Percentiles rank a stretch among this genome's conserved stretches.
These are phyloP conservation scores for Arthonia radiata DNA, from an alignment of 495 filamentous ascomycete species.

Conservation along the genomic window DNA sequence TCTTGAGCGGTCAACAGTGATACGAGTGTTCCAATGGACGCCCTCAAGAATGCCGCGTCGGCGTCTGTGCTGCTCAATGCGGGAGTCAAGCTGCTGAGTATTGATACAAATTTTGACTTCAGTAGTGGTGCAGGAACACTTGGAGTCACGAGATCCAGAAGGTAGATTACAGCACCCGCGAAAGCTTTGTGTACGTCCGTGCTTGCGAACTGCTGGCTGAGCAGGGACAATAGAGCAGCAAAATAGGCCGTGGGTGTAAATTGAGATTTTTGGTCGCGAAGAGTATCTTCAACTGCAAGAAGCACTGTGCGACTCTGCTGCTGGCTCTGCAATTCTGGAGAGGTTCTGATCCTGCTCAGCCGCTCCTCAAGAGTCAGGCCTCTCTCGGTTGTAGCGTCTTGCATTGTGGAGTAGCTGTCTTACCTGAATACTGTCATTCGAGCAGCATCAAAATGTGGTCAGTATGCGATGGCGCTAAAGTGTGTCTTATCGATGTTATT, in stretches of 20 bases:
- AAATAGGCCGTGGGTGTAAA: slow-evolving; percentile 79
- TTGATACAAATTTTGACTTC: slow-evolving; percentile 78
- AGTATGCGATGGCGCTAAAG: too few species aligned
- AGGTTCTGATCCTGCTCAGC: slow-evolving; percentile 74
- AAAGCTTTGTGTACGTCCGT: slow-evolving; percentile 54
- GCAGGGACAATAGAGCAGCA: slow-evolving; percentile 75
- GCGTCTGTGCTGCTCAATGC: slow-evolving; percentile 55
- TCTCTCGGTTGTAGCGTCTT: too few species aligned
- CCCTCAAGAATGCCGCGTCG: slow-evolving; percentile 63
- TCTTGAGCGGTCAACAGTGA: slow-evolving; percentile 73
- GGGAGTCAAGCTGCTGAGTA: slow-evolving; percentile 65
- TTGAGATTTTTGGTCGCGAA: slow-evolving; percentile 61
- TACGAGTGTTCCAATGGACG: slow-evolving; percentile 85
- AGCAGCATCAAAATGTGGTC: too few species aligned
- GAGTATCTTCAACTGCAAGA: slow-evolving; percentile 72
- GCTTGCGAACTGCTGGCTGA: slow-evolving; percentile 45
- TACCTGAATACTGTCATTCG: too few species aligned
- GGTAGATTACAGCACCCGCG: slow-evolving; percentile 72
- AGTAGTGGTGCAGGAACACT: slow-evolving; percentile 65
- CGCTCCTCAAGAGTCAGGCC: too few species aligned
- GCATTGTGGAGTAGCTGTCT: too few species aligned
- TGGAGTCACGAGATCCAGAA: slow-evolving; percentile 73
- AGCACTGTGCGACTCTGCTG: slow-evolving; percentile 82
- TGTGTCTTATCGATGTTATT: too few species aligned
- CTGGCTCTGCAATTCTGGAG: slow-evolving; percentile 85